Evolutionary conservation across 2,329 filamentous ascomycete species (phyloP).

Genomic region (Ophiosphaerella herpotricha): DNA sequence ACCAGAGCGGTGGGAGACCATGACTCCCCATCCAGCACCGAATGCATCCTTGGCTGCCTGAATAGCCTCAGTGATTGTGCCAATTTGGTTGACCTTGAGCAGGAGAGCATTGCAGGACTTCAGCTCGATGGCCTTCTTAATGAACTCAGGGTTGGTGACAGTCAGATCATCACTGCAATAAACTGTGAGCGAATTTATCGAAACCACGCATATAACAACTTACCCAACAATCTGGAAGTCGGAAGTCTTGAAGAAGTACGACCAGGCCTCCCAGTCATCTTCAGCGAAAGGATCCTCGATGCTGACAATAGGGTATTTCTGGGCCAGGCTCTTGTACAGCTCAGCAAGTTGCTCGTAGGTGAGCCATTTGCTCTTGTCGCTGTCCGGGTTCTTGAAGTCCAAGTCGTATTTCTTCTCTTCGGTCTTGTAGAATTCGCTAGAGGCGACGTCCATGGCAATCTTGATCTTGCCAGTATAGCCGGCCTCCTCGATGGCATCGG

Average conservation of each 20-base stretch:
- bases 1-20: slow-evolving; percentile 98
- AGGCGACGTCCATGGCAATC: slow-evolving; percentile 99
- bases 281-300: slow-evolving; percentile 99
- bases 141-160: slow-evolving; percentile 97
- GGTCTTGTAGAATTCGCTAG: slow-evolving; percentile 97
- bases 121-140: slow-evolving; percentile 99
- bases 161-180: slow-evolving; percentile 80
- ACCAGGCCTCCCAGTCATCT: slow-evolving; percentile 99
- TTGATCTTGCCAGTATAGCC: slow-evolving; percentile 96
- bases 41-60: slow-evolving; percentile 99
- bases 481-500: slow-evolving; percentile 88
- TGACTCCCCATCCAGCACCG: slow-evolving; percentile 92
- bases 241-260: slow-evolving; percentile 99
- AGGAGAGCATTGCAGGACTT: slow-evolving; percentile 98
- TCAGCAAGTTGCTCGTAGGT: slow-evolving; percentile 96
- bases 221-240: slow-evolving; percentile 91
- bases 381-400: slow-evolving; percentile 99
- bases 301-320: slow-evolving; percentile 98
- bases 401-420: slow-evolving; percentile 99
- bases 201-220: not conserved
- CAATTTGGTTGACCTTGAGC: slow-evolving; percentile 99
- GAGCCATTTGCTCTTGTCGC: slow-evolving; percentile 95
- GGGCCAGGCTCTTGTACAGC: slow-evolving; percentile 82
- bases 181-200: not conserved
- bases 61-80: slow-evolving; percentile 97